A percentile compares a stretch with the other conserved stretches of the same genome.
These are phyloP conservation scores for Naganishia liquefaciens DNA, from an alignment of 1,284 basidiomycete species.

Conservation along the genomic window DNA sequence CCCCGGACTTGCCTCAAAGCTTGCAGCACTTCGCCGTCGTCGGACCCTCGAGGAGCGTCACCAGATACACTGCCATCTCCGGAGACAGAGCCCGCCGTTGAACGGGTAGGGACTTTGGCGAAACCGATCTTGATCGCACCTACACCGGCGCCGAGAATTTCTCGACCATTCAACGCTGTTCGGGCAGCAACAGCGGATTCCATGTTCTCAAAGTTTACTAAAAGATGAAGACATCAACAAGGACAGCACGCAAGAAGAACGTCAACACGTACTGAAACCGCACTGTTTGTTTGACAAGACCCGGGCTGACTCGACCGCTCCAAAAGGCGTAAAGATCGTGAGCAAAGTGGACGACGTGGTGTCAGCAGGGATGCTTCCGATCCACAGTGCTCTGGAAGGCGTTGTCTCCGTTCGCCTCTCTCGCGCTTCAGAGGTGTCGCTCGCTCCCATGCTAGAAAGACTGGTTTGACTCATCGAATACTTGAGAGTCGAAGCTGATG, in stretches of 20 bases:
- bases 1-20: slow-evolving; percentile 55
- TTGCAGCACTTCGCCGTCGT: slow-evolving; percentile 36
- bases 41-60: slow-evolving; percentile 31
- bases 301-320: slow-evolving; percentile 92
- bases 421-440: slow-evolving; percentile 69
- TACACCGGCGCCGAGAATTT: slow-evolving; percentile 91
- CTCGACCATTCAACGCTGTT: slow-evolving; percentile 90
- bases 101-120: slow-evolving; percentile 87
- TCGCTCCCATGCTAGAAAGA: slow-evolving; percentile 37
- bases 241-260: slow-evolving; percentile 21
- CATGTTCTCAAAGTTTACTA: slow-evolving; percentile 93
- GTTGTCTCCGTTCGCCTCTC: slow-evolving; percentile 57
- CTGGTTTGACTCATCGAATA: slow-evolving; percentile 35
- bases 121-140: slow-evolving; percentile 95
- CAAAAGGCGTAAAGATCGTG: slow-evolving; percentile 83
- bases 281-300: slow-evolving; percentile 97
- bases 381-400: slow-evolving; percentile 91
- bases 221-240: slow-evolving; percentile 44
- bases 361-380: slow-evolving; percentile 89
- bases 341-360: slow-evolving; percentile 90
- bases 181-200: slow-evolving; percentile 94
- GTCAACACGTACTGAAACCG: slow-evolving; percentile 61
- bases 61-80: slow-evolving; percentile 27
- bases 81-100: slow-evolving; percentile 40
- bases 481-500: slow-evolving; percentile 56